Evolutionary conservation across 1,139 yeast genomes (phyloP).

Genomic region (Suhomyces bribrorum): DNA sequence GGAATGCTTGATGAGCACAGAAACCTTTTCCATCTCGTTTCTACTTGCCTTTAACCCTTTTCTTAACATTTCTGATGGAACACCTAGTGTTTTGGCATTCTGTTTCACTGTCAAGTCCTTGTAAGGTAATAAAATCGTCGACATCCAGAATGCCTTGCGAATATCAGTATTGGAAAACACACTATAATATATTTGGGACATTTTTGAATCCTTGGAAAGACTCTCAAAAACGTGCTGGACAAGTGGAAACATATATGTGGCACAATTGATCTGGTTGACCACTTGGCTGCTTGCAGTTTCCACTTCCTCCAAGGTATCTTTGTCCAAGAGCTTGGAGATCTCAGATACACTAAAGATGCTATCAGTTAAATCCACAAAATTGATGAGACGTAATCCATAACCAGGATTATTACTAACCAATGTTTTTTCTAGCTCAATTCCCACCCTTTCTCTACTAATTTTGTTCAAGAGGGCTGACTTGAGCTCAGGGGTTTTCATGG

Average conservation of each 20-base stretch:
- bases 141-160: constrained; percentile 47
- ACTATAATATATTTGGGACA: constrained; percentile 12
- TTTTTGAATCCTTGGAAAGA: constrained; percentile 1
- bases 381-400: constrained; percentile 63
- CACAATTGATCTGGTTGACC: constrained; percentile 20
- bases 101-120: constrained; percentile 34
- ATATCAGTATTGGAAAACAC: constrained; percentile 13
- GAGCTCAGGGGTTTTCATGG: constrained; percentile 66
- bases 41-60: constrained; percentile 74
- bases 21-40: constrained; percentile 52
- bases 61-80: constrained; percentile 49
- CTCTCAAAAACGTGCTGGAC: constrained; percentile 16
- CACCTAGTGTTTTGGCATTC: constrained; percentile 37
- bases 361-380: constrained; percentile 53
- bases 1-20: constrained; percentile 33
- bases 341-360: constrained; percentile 51
- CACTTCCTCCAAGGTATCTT: constrained; percentile 10
- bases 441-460: constrained; percentile 88
- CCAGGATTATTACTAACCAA: constrained; percentile 62
- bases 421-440: constrained; percentile 79
- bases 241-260: constrained; percentile 24
- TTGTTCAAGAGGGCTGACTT: constrained; percentile 63
- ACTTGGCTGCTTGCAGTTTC: constrained; percentile 11
- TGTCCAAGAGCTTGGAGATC: constrained; percentile 22
- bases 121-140: constrained; percentile 54